Base-by-base conservation (phyloP, 768 basidiomycete species). In the Rhodotorula babjevae region DNA sequence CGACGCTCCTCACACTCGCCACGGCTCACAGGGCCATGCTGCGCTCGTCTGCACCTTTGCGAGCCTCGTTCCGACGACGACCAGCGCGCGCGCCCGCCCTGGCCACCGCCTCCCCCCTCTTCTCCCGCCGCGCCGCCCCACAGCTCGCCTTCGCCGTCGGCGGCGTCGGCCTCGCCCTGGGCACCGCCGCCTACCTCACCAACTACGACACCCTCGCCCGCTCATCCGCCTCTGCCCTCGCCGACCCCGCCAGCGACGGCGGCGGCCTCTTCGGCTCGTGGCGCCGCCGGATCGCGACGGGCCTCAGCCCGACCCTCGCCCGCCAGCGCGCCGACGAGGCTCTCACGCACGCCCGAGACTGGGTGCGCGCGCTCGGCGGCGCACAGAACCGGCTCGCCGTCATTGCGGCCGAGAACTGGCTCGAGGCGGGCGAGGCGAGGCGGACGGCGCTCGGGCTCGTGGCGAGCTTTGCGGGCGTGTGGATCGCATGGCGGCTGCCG, bases 351-450 rank as follows among this genome's bases (percentile, higher is more conserved):
- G 71, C 63, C 0, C 29, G 21, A 12, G 33, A 19, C 21, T 46
- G 21, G 5, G 59, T 68, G 2, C 12, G 29, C 9, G 23, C 23
- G 36, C 46, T 46, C 44, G 44, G 44, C 14, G 14, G 18, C 0
- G 6, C 12, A 15, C 53, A n/a, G 9, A 72, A 61, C 27, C 25
- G 67, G 6, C 71, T 72, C 42, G 67, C 67, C 18, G n/a, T 72
- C 21, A 74, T 77, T 46, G 23, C 65, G 36, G 67, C 59, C 12
- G 68, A 77, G 68, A 67, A 67, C 33, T 77, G 71, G 68, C 42
- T 74, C 59, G 71, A 72, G 44, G 5, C 64, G 44, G 40, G 65
- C 15, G 76, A 77, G 60, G 68, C 60, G 47, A 62, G 71, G 59
- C 61, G 76, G 31, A 74, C 76, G 14, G 36, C 53, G 14, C 52